phyloP scores from a whole-genome alignment of 805 yeast species.

The Myxozyma monticola region DNA sequence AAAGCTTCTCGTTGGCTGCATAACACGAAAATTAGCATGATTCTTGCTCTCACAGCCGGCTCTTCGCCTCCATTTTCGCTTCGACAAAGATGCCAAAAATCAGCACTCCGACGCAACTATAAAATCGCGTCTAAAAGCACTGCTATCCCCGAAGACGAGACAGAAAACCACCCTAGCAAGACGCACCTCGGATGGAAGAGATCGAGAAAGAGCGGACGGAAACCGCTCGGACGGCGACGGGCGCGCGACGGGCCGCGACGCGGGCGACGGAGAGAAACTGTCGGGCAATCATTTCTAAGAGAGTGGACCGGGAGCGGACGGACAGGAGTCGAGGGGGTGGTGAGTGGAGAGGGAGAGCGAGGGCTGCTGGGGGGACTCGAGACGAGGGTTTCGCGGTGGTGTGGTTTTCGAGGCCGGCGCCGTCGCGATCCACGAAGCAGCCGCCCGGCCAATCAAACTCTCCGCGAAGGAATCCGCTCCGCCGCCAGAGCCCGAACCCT shows the following conservation, averaged over 20 bases:
- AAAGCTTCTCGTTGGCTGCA: constrained; percentile 1
- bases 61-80: no score
- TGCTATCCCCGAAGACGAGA: no score
- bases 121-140: no score
- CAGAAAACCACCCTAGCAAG: no score
- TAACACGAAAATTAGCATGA: not conserved
- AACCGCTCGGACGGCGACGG: constrained; percentile 7
- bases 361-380: not conserved
- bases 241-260: constrained; percentile 14
- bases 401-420: no score
- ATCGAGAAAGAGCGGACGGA: constrained; percentile 19
- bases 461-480: no score
- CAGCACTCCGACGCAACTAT: no score
- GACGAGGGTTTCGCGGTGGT: constrained; percentile 3
- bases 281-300: constrained; percentile 13
- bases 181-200: constrained; percentile 19
- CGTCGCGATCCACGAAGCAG: constrained; percentile 6
- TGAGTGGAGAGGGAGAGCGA: not conserved
- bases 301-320: not conserved
- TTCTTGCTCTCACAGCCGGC: no score
- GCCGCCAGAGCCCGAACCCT: no score
- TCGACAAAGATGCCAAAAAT: no score
- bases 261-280: constrained; percentile 18
- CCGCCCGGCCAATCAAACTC: constrained; percentile 11
- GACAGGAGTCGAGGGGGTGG: not conserved